phyloP scores from a whole-genome alignment of 805 yeast species.

The Zygoascus flipseniorum region DNA sequence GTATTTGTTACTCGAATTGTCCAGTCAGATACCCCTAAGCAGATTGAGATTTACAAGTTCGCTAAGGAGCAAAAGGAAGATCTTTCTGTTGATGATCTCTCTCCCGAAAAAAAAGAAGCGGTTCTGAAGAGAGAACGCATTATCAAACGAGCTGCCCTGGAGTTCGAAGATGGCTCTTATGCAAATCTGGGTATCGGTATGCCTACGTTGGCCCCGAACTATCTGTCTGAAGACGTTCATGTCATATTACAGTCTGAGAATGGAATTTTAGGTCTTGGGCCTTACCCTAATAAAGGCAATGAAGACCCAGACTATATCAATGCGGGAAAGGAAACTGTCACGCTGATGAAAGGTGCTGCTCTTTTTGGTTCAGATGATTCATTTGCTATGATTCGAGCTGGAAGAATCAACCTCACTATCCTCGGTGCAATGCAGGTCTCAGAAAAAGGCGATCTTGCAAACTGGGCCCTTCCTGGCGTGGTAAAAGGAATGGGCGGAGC shows the following conservation, averaged over 20 bases:
- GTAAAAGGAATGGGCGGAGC: conserved; percentile 50
- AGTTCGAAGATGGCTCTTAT: conserved; percentile 35
- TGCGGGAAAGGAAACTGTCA: conserved; percentile 46
- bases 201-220: conserved; percentile 41
- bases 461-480: conserved; percentile 45
- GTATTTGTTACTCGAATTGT: conserved; percentile 33
- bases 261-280: conserved; percentile 43
- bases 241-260: conserved; percentile 42
- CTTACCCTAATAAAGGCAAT: conserved; percentile 35
- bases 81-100: conserved; percentile 1
- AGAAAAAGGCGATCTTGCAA: conserved; percentile 41
- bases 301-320: conserved; percentile 42
- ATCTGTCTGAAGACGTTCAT: conserved; percentile 29
- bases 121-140: conserved; percentile 27
- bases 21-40: conserved; percentile 34
- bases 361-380: conserved; percentile 43
- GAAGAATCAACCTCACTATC: conserved; percentile 36
- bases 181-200: conserved; percentile 45
- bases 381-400: conserved; percentile 43
- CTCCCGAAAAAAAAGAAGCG: conserved; percentile 7
- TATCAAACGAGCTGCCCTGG: conserved; percentile 38
- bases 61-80: conserved; percentile 4
- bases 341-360: conserved; percentile 39
- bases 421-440: conserved; percentile 46
- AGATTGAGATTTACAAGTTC: conserved; percentile 27